phyloP scores from a whole-genome alignment of 2,329 filamentous ascomycete species.

The Cyclaneusma minus region DNA sequence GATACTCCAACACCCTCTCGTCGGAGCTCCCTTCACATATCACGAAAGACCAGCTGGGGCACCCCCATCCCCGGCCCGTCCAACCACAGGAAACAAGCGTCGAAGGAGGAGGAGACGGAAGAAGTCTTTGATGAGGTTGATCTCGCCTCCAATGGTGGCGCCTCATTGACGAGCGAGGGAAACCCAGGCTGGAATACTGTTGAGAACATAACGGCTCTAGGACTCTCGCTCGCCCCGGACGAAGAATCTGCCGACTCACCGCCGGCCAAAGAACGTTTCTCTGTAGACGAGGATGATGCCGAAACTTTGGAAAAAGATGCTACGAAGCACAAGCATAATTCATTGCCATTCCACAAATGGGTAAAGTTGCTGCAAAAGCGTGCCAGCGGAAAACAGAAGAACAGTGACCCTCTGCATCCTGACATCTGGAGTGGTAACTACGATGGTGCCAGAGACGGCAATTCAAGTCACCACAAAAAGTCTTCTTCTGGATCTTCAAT shows the following conservation, averaged over 20 bases:
- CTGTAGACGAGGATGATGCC: conserved; percentile 11
- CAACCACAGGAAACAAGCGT: conserved; percentile 9
- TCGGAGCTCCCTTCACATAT: conserved; percentile 22
- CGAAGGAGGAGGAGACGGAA: conserved; percentile 14
- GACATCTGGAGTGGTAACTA: conserved; percentile 12
- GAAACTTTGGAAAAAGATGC: conserved; percentile 1
- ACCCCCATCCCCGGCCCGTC: conserved; percentile 17
- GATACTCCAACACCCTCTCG: conserved; percentile 15
- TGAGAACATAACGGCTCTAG: conserved; percentile 25
- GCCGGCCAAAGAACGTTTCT: conserved; percentile 10
- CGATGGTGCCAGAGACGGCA: conserved; percentile 4
- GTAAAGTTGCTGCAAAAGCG: conserved; percentile 52
- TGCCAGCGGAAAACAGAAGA: conserved; percentile 27
- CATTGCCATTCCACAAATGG: conserved; percentile 53
- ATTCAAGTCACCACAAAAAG: conserved; percentile 29
- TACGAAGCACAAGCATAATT: conserved; percentile 5
- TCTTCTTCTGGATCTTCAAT: conserved; percentile 62
- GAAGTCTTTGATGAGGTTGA: conserved; percentile 19
- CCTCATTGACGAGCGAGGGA: conserved; percentile 12
- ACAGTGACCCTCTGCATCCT: conserved; percentile 19
- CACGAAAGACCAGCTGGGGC: conserved; percentile 23
- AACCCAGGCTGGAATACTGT: conserved; percentile 22
- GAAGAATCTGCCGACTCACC: conserved; percentile 10
- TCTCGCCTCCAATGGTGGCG: conserved; percentile 11
- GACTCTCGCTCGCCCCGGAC: conserved; percentile 21